Percentiles rank a stretch among this genome's conserved stretches.
phyloP scores from a whole-genome alignment of 129 eudicot species.

The Flaveria bidentis region DNA sequence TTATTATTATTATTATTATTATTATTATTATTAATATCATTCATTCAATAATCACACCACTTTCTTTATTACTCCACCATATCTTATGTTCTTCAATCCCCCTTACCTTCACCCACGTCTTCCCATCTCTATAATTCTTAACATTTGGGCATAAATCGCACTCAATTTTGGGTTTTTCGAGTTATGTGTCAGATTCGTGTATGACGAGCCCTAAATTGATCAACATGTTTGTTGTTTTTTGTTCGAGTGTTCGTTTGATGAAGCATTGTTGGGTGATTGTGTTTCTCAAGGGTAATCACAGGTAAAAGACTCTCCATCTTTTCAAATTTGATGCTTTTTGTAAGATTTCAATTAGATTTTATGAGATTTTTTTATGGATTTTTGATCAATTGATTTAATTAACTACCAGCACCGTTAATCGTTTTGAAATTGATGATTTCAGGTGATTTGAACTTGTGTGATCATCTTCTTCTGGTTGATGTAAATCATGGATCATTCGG shows the following conservation, averaged over 20 bases:
- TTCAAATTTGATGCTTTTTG: background rate
- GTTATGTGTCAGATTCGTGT: conserved; percentile 14
- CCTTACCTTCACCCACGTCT: too few relatives aligned
- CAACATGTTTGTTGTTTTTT: background rate
- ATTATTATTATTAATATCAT: background rate
- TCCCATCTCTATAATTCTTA: background rate
- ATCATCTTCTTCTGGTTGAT: conserved; percentile 13
- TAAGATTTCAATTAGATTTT: background rate
- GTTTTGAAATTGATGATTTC: conserved; percentile 4
- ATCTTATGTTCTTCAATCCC: background rate
- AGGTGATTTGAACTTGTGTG: conserved; percentile 25
- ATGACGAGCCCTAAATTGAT: conserved; percentile 30
- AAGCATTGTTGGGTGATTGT: conserved; percentile 55
- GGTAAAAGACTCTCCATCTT: background rate
- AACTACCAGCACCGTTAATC: background rate
- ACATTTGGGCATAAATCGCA: conserved; percentile 10
- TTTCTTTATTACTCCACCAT: conserved; percentile 26
- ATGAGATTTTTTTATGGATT: too few relatives aligned
- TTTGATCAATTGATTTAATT: background rate
- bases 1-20: background rate
- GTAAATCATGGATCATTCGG: conserved; percentile 66
- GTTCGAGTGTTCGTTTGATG: conserved; percentile 38
- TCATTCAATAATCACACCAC: conserved; percentile 4
- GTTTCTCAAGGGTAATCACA: background rate
- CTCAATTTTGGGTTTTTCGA: conserved; percentile 1